phyloP scores from a whole-genome alignment of 75 land plant species.

The Sequoiadendron giganteum region DNA sequence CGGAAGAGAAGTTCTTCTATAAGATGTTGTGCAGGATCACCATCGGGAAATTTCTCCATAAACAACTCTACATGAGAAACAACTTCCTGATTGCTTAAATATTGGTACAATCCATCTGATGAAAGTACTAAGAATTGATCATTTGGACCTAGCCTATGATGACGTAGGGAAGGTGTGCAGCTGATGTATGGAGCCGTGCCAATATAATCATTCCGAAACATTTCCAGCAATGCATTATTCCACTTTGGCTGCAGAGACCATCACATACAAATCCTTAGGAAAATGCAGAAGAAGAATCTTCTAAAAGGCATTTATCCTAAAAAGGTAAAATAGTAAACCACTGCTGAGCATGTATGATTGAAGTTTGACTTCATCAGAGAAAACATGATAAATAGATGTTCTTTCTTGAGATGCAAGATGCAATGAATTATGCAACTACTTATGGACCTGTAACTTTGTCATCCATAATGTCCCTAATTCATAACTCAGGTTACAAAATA shows the following conservation, averaged over 20 bases:
- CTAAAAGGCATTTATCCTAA: not conserved
- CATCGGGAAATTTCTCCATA: constrained; percentile 90
- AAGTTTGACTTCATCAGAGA: not conserved
- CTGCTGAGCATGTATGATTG: not conserved
- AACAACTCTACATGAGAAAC: constrained; percentile 83
- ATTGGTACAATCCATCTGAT: constrained; percentile 97
- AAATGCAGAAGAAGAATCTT: constrained; percentile 2
- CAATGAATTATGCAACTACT: not conserved
- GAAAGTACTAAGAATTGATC: constrained; percentile 93
- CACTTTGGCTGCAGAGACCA: constrained; percentile 69
- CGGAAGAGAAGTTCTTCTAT: constrained; percentile 91
- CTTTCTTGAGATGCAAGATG: not conserved
- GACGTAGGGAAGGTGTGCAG: constrained; percentile 77
- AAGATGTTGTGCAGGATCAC: constrained; percentile 94
- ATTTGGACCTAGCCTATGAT: constrained; percentile 78
- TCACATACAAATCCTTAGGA: not conserved
- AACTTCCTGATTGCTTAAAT: constrained; percentile 89
- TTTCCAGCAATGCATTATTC: constrained; percentile 77
- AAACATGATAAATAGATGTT: not conserved
- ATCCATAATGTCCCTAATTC: not conserved
- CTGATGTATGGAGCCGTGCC: constrained; percentile 73
- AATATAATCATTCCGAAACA: constrained; percentile 71
- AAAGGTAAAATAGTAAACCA: not conserved
- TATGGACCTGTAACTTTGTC: not conserved
- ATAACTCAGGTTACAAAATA: not conserved